A percentile compares a stretch with the other conserved stretches of the same genome.
phyloP scores from a whole-genome alignment of 2,329 filamentous ascomycete genomes.

The Exophiala sp. region DNA sequence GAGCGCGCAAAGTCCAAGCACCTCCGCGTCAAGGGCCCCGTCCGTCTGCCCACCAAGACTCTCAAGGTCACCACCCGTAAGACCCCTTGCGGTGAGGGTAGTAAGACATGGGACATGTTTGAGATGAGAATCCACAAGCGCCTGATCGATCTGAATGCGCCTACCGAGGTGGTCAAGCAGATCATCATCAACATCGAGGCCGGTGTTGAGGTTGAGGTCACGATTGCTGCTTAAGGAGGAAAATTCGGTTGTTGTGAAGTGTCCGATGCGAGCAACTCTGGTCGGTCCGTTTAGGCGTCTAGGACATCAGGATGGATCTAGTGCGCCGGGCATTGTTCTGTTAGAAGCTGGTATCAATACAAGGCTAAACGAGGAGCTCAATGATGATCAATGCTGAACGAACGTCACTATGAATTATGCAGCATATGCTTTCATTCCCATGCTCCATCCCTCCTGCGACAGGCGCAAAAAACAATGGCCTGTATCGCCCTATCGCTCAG shows the following conservation, averaged over 20 bases:
- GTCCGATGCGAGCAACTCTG: no score
- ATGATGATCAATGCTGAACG: no score
- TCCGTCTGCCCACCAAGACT: slow-evolving; percentile 95
- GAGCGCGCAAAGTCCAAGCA: slow-evolving; percentile 99
- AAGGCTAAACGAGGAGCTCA: no score
- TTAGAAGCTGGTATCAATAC: no score
- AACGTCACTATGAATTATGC: no score
- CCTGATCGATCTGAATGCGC: slow-evolving; percentile 93
- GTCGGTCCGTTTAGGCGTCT: no score
- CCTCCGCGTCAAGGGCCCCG: slow-evolving; percentile 95
- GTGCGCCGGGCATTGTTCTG: no score
- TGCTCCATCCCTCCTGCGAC: no score
- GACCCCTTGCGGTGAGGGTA: slow-evolving; percentile 99
- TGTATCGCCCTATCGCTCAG: no score
- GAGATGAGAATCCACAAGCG: slow-evolving; percentile 99
- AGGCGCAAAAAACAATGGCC: no score
- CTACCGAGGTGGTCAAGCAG: slow-evolving; percentile 70
- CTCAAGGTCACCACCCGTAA: slow-evolving; percentile 96
- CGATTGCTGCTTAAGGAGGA: slow-evolving; percentile 48
- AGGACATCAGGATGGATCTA: no score
- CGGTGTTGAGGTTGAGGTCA: slow-evolving; percentile 53
- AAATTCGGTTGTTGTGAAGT: slow-evolving; percentile 21
- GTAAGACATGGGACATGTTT: slow-evolving; percentile 98
- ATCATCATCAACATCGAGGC: slow-evolving; percentile 55
- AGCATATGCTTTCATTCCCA: no score